These are phyloP conservation scores for Colletotrichum acutatum DNA, from an alignment of 2,329 filamentous ascomycete genomes.

Conservation along the genomic window DNA sequence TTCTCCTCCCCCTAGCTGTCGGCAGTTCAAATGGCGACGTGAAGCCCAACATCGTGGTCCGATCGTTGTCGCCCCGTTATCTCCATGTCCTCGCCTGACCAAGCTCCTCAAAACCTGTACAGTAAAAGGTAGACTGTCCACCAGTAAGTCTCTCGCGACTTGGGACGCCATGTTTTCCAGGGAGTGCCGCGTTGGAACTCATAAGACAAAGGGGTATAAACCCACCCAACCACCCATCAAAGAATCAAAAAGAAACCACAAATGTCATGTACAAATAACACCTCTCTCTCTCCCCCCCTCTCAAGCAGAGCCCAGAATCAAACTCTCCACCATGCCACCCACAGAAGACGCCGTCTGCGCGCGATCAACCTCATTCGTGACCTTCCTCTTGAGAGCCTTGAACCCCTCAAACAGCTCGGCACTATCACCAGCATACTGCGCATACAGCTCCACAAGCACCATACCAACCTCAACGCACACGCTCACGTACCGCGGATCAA, in stretches of 20 bases:
- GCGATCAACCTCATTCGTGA: slow-evolving; percentile 82
- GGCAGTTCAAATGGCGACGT: too few relatives aligned
- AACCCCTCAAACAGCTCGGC: slow-evolving; percentile 78
- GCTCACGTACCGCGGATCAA: slow-evolving; percentile 82
- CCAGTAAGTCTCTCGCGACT: neutral
- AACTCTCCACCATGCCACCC: slow-evolving; percentile 84
- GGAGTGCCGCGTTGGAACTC: neutral
- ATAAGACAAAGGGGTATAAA: neutral
- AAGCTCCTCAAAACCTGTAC: too few relatives aligned
- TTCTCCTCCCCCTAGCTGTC: neutral
- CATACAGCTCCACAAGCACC: slow-evolving; percentile 87
- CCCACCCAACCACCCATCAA: neutral
- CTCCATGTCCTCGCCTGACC: too few relatives aligned
- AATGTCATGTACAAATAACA: neutral
- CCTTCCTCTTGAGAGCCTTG: slow-evolving; percentile 74
- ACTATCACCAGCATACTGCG: slow-evolving; percentile 79
- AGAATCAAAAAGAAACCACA: neutral
- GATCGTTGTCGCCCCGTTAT: too few relatives aligned
- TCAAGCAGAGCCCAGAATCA: slow-evolving; percentile 60
- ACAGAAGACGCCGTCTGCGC: slow-evolving; percentile 86
- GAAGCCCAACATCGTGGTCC: too few relatives aligned
- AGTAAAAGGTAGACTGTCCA: too few relatives aligned
- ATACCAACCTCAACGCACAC: slow-evolving; percentile 87
- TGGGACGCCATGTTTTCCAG: neutral
- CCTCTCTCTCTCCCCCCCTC: too few relatives aligned